A percentile compares a stretch with the other conserved stretches of the same genome.
These are phyloP conservation scores for Leptodontidium sp. DNA, from an alignment of 2,329 filamentous ascomycete genomes.

Conservation along the genomic window DNA sequence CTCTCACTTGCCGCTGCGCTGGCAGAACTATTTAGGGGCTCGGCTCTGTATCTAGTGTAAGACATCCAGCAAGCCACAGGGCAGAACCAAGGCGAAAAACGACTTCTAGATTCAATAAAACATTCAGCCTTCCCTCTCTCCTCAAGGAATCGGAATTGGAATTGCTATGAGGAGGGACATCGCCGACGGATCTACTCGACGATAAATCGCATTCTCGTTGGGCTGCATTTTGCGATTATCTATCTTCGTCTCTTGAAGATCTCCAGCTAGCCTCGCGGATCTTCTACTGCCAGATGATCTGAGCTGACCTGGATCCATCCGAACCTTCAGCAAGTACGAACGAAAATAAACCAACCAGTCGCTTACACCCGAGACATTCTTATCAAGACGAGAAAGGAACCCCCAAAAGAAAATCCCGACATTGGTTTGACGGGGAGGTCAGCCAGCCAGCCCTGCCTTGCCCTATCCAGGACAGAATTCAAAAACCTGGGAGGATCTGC, in stretches of 20 bases:
- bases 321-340: not conserved
- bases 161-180: not conserved
- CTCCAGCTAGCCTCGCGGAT: not conserved
- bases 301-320: not conserved
- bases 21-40: slow-evolving; percentile 2
- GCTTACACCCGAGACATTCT: not conserved
- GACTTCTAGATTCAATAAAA: slow-evolving; percentile 4
- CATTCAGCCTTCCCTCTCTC: not conserved
- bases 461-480: not conserved
- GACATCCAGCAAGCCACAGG: slow-evolving; percentile 18
- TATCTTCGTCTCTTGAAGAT: not conserved
- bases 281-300: not conserved
- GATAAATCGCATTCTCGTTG: not conserved
- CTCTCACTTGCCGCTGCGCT: not conserved
- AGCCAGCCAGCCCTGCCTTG: not conserved
- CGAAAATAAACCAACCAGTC: not conserved
- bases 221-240: not conserved
- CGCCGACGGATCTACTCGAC: not conserved
- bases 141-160: not conserved
- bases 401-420: not conserved
- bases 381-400: not conserved
- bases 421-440: not conserved
- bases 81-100: slow-evolving; percentile 4
- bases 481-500: not conserved
- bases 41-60: slow-evolving; percentile 1